A percentile compares a stretch with the other conserved stretches of the same genome.
Conservation (phyloP, 768 basidiomycete genomes). For the Russula dissimulans region DNA sequence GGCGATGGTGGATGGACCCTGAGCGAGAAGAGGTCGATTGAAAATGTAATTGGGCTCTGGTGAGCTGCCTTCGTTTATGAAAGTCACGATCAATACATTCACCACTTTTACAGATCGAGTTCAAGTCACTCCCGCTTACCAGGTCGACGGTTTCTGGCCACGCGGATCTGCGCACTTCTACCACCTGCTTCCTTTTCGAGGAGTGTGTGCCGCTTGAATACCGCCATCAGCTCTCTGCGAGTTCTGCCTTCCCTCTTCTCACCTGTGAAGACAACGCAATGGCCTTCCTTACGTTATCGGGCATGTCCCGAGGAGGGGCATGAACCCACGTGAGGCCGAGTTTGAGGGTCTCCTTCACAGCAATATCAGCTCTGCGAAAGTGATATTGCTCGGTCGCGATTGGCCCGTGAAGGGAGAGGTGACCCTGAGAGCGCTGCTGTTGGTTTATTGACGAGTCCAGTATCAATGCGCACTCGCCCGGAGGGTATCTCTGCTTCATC, state of each 20-base stretch:
- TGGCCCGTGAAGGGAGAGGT: slow-evolving; percentile 18
- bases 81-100: neutral
- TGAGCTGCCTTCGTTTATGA: slow-evolving; percentile 31
- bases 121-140: slow-evolving; percentile 58
- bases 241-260: slow-evolving; percentile 65
- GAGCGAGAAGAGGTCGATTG: slow-evolving; percentile 70
- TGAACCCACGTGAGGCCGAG: slow-evolving; percentile 56
- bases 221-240: slow-evolving; percentile 56
- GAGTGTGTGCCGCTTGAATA: slow-evolving; percentile 91
- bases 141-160: slow-evolving; percentile 24
- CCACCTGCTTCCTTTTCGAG: slow-evolving; percentile 76
- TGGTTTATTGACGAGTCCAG: neutral
- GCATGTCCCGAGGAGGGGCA: slow-evolving; percentile 45
- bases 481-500: slow-evolving; percentile 1
- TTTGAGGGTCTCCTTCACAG: slow-evolving; percentile 68
- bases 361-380: slow-evolving; percentile 35
- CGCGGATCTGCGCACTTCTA: slow-evolving; percentile 61
- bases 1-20: slow-evolving; percentile 77
- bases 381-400: slow-evolving; percentile 26
- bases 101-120: slow-evolving; percentile 56
- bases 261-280: slow-evolving; percentile 37
- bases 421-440: neutral
- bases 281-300: slow-evolving; percentile 65
- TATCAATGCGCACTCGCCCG: neutral
- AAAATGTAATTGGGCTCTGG: slow-evolving; percentile 90